Base-by-base conservation (phyloP, 2,329 filamentous ascomycete species). In the Penicillium sclerotiorum region DNA sequence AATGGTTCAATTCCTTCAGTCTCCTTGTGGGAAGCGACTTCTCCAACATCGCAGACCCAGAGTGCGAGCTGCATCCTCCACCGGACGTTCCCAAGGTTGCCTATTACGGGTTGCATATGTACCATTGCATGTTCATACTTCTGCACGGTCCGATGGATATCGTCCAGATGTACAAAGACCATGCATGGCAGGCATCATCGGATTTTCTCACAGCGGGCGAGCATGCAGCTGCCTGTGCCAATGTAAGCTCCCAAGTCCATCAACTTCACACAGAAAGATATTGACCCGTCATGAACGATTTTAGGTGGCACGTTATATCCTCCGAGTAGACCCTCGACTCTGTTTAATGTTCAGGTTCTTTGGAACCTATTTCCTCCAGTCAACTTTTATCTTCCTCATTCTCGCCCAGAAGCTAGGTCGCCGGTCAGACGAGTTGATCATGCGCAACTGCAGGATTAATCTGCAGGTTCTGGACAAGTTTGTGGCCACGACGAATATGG, bases 291-390 rank as follows among this genome's bases (percentile, higher is more conserved):
- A 17, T 21, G 8, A 27, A 42, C 17, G 15, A 17, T 36, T 18
- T 36, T 13, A 43, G 40, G 40, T 43, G 15, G 40, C 40, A 23
- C 40, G 40, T 15, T 43, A 43, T 11, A 33, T 43, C 20, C 8
- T 43, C 5, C 27, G 17, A 30, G 40, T 43, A 7, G 40, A 43
- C 27, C 40, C 40, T 9, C 18, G 40, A 43, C 13, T 43, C 4
- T 43, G 40, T 32, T 18, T 43, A 5, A 43, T 43, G 40, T 43
- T 32, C 17, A 28, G 40, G 7, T 43, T 43, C 18, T 43, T 43
- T n/a, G 40, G 40, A 33, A 43, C 40, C 17, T 43, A 43, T n/a
- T 43, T 43, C 18, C 40, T 43, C 18, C 40, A 43, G 33, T 43
- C 40, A 13, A 32, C 40, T 3, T 43, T 43, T 21, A 33, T 43